Base-by-base conservation (phyloP, 768 basidiomycete species). In the Podaxis carcinomalis region DNA sequence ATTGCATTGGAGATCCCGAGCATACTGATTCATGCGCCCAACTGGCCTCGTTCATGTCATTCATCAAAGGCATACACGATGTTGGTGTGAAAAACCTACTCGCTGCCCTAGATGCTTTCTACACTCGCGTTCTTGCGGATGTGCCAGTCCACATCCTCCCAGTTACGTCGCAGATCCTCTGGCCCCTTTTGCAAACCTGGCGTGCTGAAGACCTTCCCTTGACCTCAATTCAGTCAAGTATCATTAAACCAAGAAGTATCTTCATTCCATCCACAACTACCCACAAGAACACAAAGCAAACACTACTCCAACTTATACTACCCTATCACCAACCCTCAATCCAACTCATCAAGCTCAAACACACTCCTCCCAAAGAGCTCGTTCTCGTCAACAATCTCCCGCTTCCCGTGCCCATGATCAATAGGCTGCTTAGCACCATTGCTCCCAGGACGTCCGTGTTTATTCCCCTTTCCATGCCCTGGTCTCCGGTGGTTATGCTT, bases 331-430 rank as follows among this genome's bases (percentile, higher is more conserved):
- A 1, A 36, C 23, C 37, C 36, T 54, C 36, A 54, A 54, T 54
- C 52, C 35, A 54, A 54, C 36, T 54, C 52, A 54, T 54, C 52
- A 40, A 54, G 52, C 36, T 40, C 37, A 53, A 19, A 19, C 16
- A 3, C 51, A 25, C 50, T 25, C 36, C 37, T 49, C 25, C 21
- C 47, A 49, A 49, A 49, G 11, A 49, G 4, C 9, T 9, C 47
- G 13, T 23, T 23, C 47, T 27, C 47, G 23, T 21, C 47, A 23
- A 19, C 47, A 23, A 49, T 23, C 23, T 27, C 47, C 10, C 47
- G 10, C 21, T 23, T 23, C 47, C 19, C 47, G 23, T 27, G 19
- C 46, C 46, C 46, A 19, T 27, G 19, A 11, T 25, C 10, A 9
- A 1, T 0, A 3, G 32, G 2, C 32, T 32, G 9, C 32, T 2